Base-by-base conservation (phyloP, 176 grass and related monocot genomes). In the Bromus sterilis region DNA sequence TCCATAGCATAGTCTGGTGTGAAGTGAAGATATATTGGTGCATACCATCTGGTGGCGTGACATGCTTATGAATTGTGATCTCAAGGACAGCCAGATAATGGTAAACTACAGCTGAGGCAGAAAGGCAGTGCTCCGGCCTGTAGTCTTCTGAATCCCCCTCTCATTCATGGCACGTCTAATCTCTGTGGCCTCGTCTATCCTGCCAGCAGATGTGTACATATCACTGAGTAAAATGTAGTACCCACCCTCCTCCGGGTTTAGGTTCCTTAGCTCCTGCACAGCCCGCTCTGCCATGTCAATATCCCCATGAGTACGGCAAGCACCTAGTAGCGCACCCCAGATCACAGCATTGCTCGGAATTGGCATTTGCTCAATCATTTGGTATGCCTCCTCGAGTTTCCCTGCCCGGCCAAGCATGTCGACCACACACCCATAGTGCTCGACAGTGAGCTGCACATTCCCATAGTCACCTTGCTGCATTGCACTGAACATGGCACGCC, bases 371-470 rank as follows among this genome's bases (percentile, higher is more conserved):
- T 90, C 74, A 11, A 93, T 90, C 58, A 90, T 68, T 30, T 31
- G 28, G 32, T 87, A 81, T 5, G 91, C 88, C 68, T 93, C 87
- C 34, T 79, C 68, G 4, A 93, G 78, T 60, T 77, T 74, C 31
- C 91, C 88, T 29, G 88, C 85, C 74, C 88, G 59, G 26, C 87
- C 88, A 57, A 93, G 82, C 82, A 90, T 69, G 62, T 93, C 85
- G 23, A 93, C 91, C 67, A 93, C 82, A 79, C 91, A 93, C 3
- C 91, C 87, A 12, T 93, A 86, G 79, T 93, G 91, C 85, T 90
- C 78, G 0, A 88, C 41, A 0, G 74, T 79, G 53, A 84, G 18
- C 36, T 85, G 67, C 42, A 90, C 31, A 56, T 67, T 81, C 15
- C 69, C 81, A 79, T 69, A 89, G 13, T 71, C 29, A 10, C 85